Percentiles rank a stretch among this genome's conserved stretches.
These are phyloP conservation scores for Thraustochytrium striatum DNA, from an alignment of 352 stramenopile genomes.

Conservation along the genomic window DNA sequence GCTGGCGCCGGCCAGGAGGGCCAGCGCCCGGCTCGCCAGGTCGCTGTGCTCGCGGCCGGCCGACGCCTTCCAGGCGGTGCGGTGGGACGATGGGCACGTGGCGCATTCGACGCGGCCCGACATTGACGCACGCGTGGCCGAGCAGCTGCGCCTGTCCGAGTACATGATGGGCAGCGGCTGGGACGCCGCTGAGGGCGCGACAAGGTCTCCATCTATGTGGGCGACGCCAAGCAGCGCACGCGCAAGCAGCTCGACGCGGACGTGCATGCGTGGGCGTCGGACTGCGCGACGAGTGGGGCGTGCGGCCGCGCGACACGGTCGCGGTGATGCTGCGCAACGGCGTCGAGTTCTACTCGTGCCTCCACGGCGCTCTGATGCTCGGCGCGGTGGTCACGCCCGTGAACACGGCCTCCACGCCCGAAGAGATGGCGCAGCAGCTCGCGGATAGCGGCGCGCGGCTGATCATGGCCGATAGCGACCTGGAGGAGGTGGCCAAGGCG, in stretches of 20 bases:
- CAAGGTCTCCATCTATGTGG: constrained; percentile 16
- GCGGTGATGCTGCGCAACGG: constrained; percentile 34
- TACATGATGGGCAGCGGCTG: constrained; percentile 6
- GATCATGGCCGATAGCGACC: constrained; percentile 61
- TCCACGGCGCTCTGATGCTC: constrained; percentile 60
- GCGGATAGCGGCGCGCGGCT: constrained; percentile 58
- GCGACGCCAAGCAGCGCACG: constrained; percentile 1
- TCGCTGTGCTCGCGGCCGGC: too few species aligned
- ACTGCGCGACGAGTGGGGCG: not conserved
- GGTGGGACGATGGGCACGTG: too few species aligned
- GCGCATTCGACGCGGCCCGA: too few species aligned
- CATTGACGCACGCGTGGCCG: not conserved
- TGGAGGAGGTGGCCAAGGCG: constrained; percentile 60
- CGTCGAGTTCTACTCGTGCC: constrained; percentile 64
- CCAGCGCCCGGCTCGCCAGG: too few species aligned
- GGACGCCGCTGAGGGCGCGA: not conserved
- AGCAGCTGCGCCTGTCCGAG: not conserved
- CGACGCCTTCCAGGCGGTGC: too few species aligned
- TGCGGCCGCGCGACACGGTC: not conserved
- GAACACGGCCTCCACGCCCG: constrained; percentile 63
- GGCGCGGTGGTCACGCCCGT: constrained; percentile 65
- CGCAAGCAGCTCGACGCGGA: not conserved
- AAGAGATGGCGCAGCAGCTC: constrained; percentile 63
- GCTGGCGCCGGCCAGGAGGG: too few species aligned
- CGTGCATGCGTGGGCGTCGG: not conserved